phyloP scores from a whole-genome alignment of 352 stramenopile species.

The Globisporangium heterothallicum region DNA sequence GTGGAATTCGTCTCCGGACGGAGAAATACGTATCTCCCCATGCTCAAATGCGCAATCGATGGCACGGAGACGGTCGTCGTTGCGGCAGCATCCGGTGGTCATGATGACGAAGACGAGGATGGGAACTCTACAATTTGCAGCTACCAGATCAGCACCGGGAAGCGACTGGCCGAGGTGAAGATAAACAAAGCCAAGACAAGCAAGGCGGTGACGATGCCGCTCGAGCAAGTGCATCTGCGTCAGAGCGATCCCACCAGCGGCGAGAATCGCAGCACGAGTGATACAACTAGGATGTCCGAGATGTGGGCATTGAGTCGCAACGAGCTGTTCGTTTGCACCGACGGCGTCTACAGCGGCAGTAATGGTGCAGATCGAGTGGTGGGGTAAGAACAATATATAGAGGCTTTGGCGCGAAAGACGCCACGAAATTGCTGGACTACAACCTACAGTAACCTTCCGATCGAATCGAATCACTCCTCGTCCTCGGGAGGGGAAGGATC shows the following conservation, averaged over 20 bases:
- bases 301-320: slow-evolving; percentile 37
- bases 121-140: slow-evolving; percentile 19
- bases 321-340: slow-evolving; percentile 23
- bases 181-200: slow-evolving; percentile 10
- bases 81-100: slow-evolving; percentile 7
- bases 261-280: neutral
- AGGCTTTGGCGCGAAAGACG: too few species aligned
- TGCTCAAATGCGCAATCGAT: slow-evolving; percentile 25
- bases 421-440: too few species aligned
- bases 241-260: slow-evolving; percentile 2
- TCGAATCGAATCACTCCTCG: slow-evolving; percentile 24
- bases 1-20: slow-evolving; percentile 26
- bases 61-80: slow-evolving; percentile 30
- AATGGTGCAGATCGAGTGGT: neutral
- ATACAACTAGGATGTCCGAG: slow-evolving; percentile 18
- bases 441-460: too few species aligned
- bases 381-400: neutral
- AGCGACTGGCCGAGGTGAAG: slow-evolving; percentile 10
- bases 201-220: slow-evolving; percentile 1
- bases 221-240: slow-evolving; percentile 38
- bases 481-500: slow-evolving; percentile 64
- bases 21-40: slow-evolving; percentile 24
- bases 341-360: neutral
- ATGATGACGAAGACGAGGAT: slow-evolving; percentile 1
- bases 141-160: slow-evolving; percentile 25